Percentiles rank a stretch among this genome's conserved stretches.
Evolutionary conservation across 352 stramenopile genomes (phyloP).

Genomic region (Globisporangium yorkense): DNA sequence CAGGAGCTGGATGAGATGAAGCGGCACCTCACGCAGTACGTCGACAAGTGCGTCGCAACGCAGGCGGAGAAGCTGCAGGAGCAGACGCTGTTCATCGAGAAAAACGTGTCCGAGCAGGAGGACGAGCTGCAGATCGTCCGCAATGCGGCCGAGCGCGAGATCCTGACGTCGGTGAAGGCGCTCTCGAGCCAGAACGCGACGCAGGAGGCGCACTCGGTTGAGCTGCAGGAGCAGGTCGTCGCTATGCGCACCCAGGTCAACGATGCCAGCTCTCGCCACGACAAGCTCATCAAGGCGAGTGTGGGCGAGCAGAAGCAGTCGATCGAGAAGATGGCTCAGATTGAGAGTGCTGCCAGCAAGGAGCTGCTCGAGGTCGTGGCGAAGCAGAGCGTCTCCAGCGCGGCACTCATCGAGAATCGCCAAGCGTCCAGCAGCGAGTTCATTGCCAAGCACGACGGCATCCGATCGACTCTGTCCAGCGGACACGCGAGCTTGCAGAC

Average conservation of each 20-base stretch:
- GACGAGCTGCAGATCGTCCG: conserved; percentile 30
- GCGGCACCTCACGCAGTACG: conserved; percentile 30
- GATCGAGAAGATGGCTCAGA: conserved; percentile 1
- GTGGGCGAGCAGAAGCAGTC: conserved; percentile 12
- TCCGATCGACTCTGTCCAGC: conserved; percentile 19
- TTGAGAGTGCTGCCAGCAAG: conserved; percentile 3
- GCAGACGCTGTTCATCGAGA: conserved; percentile 39
- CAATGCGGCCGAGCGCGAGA: conserved; percentile 27
- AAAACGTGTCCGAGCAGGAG: conserved; percentile 25
- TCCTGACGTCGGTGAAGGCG: conserved; percentile 29
- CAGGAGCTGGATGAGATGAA: conserved; percentile 40
- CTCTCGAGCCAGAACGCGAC: conserved; percentile 22
- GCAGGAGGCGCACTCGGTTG: conserved; percentile 22
- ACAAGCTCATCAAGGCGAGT: conserved; percentile 20
- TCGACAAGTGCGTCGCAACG: conserved; percentile 37
- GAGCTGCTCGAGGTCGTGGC: conserved; percentile 18
- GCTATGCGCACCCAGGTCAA: conserved; percentile 19
- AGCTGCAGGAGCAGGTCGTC: conserved; percentile 22
- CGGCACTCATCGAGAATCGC: conserved; percentile 14
- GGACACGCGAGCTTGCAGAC: conserved; percentile 23
- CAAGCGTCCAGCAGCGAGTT: conserved; percentile 20
- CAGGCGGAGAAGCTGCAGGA: conserved; percentile 34
- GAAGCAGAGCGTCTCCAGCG: conserved; percentile 16
- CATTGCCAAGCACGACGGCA: conserved; percentile 20
- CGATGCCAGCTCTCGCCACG: conserved; percentile 15